Conservation (phyloP, 2,329 filamentous ascomycete species). For the Penicillium concentricum region DNA sequence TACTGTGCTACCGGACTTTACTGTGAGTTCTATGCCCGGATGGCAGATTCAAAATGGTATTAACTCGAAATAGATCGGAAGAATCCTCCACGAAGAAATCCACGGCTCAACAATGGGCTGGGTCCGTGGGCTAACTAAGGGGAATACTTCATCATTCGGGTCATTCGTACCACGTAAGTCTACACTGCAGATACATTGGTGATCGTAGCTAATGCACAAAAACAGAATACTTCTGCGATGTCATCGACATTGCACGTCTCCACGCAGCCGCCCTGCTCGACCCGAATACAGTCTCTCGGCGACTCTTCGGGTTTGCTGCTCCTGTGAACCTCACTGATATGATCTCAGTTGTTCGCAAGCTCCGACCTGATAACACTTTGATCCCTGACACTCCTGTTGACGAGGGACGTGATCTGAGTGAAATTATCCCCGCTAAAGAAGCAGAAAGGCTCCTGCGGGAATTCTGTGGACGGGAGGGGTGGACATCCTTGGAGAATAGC, state of each 20-base stretch:
- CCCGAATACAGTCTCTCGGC: constrained; percentile 1
- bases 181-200: background rate
- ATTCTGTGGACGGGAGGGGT: constrained; percentile 29
- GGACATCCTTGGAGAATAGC: constrained; percentile 30
- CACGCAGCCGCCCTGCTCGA: constrained; percentile 5
- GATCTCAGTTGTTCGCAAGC: constrained; percentile 29
- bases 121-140: constrained; percentile 7
- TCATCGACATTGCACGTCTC: constrained; percentile 30
- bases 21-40: constrained; percentile 35
- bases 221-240: constrained; percentile 17
- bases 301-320: constrained; percentile 9
- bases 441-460: constrained; percentile 30
- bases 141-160: constrained; percentile 1
- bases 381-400: constrained; percentile 31
- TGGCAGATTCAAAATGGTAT: background rate
- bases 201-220: background rate
- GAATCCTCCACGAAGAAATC: constrained; percentile 33
- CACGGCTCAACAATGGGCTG: constrained; percentile 18
- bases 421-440: constrained; percentile 22
- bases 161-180: constrained; percentile 1
- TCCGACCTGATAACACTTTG: constrained; percentile 39
- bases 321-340: constrained; percentile 7
- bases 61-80: constrained; percentile 26
- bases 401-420: constrained; percentile 25
- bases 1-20: constrained; percentile 36